A percentile compares a stretch with the other conserved stretches of the same genome.
These are phyloP conservation scores for Metarhizium sp. DNA, from an alignment of 2,329 filamentous ascomycete genomes.

Conservation along the genomic window DNA sequence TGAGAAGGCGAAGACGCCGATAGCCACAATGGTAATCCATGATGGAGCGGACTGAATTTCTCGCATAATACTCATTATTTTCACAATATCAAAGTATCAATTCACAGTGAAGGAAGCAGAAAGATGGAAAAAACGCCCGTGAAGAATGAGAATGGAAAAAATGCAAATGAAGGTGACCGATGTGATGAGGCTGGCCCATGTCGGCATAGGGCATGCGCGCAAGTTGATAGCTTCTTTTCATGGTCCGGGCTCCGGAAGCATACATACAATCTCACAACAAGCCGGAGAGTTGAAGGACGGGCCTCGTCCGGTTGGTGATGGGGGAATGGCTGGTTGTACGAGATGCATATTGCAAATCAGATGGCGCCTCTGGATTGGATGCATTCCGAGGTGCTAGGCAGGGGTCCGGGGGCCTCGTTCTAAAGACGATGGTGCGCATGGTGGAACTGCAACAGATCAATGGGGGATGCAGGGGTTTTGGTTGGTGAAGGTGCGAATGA, in stretches of 20 bases:
- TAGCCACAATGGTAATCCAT: not conserved
- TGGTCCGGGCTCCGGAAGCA: no score
- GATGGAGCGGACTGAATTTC: not conserved
- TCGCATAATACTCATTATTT: not conserved
- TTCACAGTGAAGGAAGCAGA: not conserved
- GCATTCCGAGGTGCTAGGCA: not conserved
- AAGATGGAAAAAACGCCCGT: not conserved
- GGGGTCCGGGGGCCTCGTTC: not conserved
- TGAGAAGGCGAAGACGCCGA: constrained; percentile 8
- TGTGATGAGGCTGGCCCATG: not conserved
- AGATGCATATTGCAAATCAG: constrained; percentile 6
- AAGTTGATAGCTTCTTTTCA: not conserved
- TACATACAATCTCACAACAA: not conserved
- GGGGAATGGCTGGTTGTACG: constrained; percentile 1
- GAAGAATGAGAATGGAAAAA: not conserved
- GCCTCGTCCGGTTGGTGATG: not conserved
- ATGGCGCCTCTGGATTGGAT: constrained; percentile 4
- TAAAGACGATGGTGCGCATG: not conserved
- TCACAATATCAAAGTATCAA: not conserved
- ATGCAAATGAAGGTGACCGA: not conserved
- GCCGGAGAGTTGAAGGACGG: not conserved
- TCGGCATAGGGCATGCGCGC: not conserved
- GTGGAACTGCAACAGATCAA: not conserved
- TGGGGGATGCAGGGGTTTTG: not conserved
- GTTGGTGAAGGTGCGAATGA: not conserved